phyloP scores from a whole-genome alignment of 805 yeast species.

The Teunomyces barrocoloradensis region DNA sequence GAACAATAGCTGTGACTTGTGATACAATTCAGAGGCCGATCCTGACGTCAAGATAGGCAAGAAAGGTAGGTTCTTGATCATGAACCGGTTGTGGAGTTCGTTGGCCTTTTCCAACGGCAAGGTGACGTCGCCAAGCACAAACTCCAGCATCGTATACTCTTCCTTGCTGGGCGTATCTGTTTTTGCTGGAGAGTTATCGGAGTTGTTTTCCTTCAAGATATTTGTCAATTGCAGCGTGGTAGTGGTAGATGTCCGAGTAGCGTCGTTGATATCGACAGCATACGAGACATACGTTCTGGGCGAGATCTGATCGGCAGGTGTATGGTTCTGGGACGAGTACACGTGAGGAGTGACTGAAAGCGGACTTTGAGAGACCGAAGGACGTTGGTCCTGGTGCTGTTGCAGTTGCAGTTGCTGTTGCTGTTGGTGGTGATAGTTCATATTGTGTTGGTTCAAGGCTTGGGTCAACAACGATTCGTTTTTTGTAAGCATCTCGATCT shows the following conservation, averaged over 20 bases:
- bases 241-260: slow-evolving; percentile 11
- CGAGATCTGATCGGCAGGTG: slow-evolving; percentile 7
- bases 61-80: slow-evolving; percentile 65
- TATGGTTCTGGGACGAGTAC: slow-evolving; percentile 7
- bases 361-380: background rate
- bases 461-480: slow-evolving; percentile 69
- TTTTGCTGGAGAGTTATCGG: slow-evolving; percentile 29
- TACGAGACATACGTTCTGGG: slow-evolving; percentile 9
- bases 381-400: slow-evolving; percentile 2
- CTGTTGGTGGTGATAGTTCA: slow-evolving; percentile 26
- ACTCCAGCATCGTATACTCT: slow-evolving; percentile 45
- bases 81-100: slow-evolving; percentile 68
- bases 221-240: slow-evolving; percentile 14
- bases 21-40: slow-evolving; percentile 71
- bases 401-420: slow-evolving; percentile 12
- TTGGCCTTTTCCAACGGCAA: slow-evolving; percentile 66
- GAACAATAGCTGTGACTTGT: slow-evolving; percentile 79
- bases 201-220: slow-evolving; percentile 19
- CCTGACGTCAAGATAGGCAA: slow-evolving; percentile 75
- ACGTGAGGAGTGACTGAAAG: slow-evolving; percentile 8
- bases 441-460: slow-evolving; percentile 49
- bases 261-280: slow-evolving; percentile 13
- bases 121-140: slow-evolving; percentile 71
- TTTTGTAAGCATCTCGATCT: slow-evolving; percentile 60
- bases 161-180: slow-evolving; percentile 7